A percentile compares a stretch with the other conserved stretches of the same genome.
phyloP scores from a whole-genome alignment of 306 rosid species.

The Alnus glutinosa region DNA sequence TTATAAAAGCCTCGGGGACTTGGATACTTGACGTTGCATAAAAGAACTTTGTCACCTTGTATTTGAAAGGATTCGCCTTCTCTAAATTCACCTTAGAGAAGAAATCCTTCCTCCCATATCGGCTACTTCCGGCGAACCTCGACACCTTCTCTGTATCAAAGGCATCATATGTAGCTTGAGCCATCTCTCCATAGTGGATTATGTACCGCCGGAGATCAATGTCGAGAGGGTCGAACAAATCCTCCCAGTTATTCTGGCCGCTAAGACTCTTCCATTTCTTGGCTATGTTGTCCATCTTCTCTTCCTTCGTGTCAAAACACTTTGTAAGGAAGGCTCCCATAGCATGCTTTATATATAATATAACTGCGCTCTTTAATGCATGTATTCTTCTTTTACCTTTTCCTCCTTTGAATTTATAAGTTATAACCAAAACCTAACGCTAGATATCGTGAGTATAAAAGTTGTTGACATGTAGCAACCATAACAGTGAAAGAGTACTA shows the following conservation, averaged over 20 bases:
- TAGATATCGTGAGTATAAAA: not conserved
- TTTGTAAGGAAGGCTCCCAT: constrained; percentile 5
- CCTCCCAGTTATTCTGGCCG: constrained; percentile 56
- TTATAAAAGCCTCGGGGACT: constrained; percentile 73
- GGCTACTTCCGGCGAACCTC: constrained; percentile 53
- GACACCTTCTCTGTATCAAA: constrained; percentile 59
- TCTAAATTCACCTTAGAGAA: constrained; percentile 51
- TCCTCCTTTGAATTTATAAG: not conserved
- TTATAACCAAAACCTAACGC: not conserved
- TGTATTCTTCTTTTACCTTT: not conserved
- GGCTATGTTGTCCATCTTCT: constrained; percentile 41
- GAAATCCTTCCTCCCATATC: constrained; percentile 43
- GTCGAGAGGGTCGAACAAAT: constrained; percentile 56
- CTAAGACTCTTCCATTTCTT: constrained; percentile 47
- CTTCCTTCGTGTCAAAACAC: constrained; percentile 27
- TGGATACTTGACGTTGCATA: constrained; percentile 60
- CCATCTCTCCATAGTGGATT: constrained; percentile 65
- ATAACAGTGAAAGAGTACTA: no score
- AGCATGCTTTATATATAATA: constrained; percentile 29
- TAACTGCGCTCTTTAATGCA: no score
- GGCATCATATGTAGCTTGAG: constrained; percentile 68
- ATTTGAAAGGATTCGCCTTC: constrained; percentile 45
- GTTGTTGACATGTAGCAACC: not conserved
- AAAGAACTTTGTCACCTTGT: constrained; percentile 55
- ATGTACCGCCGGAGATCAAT: constrained; percentile 63